Evolutionary conservation across 176 grass and related monocot genomes (phyloP).

Genomic region (Cenchrus americanus): DNA sequence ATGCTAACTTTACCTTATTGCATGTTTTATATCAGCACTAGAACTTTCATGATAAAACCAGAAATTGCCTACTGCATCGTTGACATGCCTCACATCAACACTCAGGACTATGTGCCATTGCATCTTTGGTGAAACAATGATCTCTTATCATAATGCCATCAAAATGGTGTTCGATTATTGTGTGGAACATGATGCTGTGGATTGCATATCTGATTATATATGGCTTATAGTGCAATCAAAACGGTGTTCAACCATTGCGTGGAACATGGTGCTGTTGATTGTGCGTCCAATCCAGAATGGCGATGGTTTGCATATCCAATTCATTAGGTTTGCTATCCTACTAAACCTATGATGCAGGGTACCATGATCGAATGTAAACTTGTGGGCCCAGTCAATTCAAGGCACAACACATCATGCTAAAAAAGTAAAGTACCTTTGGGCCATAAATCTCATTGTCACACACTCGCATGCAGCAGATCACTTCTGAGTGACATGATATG

Average conservation of each 20-base stretch:
- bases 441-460: neutral
- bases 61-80: constrained; percentile 1
- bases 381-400: neutral
- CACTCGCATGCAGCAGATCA: neutral
- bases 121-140: neutral
- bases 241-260: constrained; percentile 10
- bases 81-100: neutral
- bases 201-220: neutral
- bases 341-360: constrained; percentile 7
- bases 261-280: neutral
- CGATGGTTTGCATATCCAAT: neutral
- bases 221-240: neutral
- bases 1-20: constrained; percentile 2
- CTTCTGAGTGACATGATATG: constrained; percentile 9
- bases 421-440: neutral
- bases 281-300: neutral
- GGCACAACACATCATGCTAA: neutral
- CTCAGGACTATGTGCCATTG: neutral
- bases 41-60: constrained; percentile 8
- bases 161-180: constrained; percentile 5
- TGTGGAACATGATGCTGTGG: constrained; percentile 2
- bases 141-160: neutral
- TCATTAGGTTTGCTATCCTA: neutral
- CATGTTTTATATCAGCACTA: constrained; percentile 23
- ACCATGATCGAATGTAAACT: neutral